Base-by-base conservation (phyloP, 1,284 basidiomycete genomes). In the Hemileia vastatrix region DNA sequence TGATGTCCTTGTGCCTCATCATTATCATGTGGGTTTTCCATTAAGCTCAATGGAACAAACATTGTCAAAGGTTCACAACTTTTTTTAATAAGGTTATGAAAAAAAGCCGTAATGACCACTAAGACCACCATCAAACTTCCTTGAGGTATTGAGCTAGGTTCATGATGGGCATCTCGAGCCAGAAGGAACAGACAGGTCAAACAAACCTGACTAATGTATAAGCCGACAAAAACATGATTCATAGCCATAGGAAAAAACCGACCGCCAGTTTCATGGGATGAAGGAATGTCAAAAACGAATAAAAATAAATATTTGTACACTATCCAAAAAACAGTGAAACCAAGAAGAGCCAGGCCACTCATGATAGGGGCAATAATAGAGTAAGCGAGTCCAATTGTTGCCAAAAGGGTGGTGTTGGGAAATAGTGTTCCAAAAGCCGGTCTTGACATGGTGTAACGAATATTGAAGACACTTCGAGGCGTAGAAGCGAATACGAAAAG, bases 181-280 rank as follows among this genome's bases (percentile, higher is more conserved):
- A 60, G 51, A 24, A 60, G 54, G 36, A 60, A 60, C 19, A 60
- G 33, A 45, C 58, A 49, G 21, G 58, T 40, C 18, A 95, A 79
- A 74, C 88, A 92, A 56, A 94, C 73, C 77, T 82, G 76, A 73
- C 88, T 82, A 58, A 96, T 81, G 75, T 95, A 96, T 71, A 93
- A 68, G 3, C 91, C 94, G n/a, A 91, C 88, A 70, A 97, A 96
- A 47, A 94, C 75, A 72, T 96, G 93, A 59, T 87, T 84, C 51
- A 98, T 84, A 1, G 94, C 94, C 77, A 87, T 90, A 50, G 92
- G 92, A 81, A 94, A 97, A 81, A 97, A 97, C 54, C 90, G 77
- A 0, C 94, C 94, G 31, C 92, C 93, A 0, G 94, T 97, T 69
- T 99, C 94, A 56, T 78, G 79, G 2, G 81, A 78, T 0, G 83